Evolutionary conservation across 257 asterid genomes (phyloP), one percentile per base, ranked within the genome.

Genomic region (Orobanche coerulescens): DNA sequence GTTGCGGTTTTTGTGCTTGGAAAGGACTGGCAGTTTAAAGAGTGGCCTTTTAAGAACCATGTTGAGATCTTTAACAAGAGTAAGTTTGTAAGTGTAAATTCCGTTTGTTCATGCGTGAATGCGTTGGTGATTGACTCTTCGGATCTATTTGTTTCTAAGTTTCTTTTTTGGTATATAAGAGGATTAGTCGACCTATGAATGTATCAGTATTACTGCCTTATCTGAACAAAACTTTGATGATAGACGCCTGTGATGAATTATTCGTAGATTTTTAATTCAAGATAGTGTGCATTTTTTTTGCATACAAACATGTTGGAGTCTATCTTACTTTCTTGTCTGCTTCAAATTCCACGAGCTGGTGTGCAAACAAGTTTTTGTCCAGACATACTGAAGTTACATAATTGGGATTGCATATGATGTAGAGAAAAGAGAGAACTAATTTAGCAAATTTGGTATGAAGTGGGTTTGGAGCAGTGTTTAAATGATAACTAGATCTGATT

Each of bases 1-100:
- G 99, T 93, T 28, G 97, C 99, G 0, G 99, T 93, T 44, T 93
- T 93, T 60, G 99, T 93, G 73, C 84, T 93, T 59, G 99, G 99
- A 59, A 93, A 90, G 78, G 99, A 93, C 59, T 93, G 99, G 99
- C 99, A 93, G 82, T 93, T 90, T 68, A 93, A 93, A 51, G 97
- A 90, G 65, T 90, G 99, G 97, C 99, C 99, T 15, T 93, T 80
- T 67, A 93, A 93, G 84, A 90, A 90, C 64, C 99, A 93, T 57
- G 90, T 90, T 22, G 95, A 93, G 81, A 90, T 85, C 65, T 93
- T 93, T 56, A 93, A 87, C 71, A 93, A 78, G 85, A 75, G 99
- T 93, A 68, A 76, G 97, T 73, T 65, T 37, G 37, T 70, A 0
- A 2, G 22, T 2, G 1, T 49, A 18, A 68, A 28, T n/a, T n/a